A percentile compares a stretch with the other conserved stretches of the same genome.
phyloP scores from a whole-genome alignment of 257 asterid species.

The Solanum etuberosum region DNA sequence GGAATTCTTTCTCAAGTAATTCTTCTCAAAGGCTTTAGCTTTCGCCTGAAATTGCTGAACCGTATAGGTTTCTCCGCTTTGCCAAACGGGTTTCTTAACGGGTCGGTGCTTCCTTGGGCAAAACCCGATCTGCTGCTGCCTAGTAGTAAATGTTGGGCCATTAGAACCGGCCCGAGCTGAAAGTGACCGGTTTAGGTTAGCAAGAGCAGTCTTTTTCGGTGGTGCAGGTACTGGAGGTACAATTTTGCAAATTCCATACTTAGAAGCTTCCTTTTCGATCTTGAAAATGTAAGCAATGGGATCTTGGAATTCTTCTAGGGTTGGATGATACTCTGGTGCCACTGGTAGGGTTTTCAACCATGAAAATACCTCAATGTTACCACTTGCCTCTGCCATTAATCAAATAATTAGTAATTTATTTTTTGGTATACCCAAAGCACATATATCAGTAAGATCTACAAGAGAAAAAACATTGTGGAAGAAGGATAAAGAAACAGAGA shows the following conservation, averaged over 20 bases:
- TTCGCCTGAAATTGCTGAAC: conserved; percentile 64
- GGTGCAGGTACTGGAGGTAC: conserved; percentile 81
- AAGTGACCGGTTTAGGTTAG: conserved; percentile 73
- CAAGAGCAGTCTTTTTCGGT: conserved; percentile 43
- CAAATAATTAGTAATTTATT: neutral
- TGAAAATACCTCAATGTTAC: conserved; percentile 59
- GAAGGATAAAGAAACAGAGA: neutral
- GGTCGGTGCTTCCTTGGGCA: conserved; percentile 92
- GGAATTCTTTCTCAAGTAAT: conserved; percentile 43
- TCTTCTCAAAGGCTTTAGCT: conserved; percentile 75
- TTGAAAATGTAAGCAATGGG: conserved; percentile 96
- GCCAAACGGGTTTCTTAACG: conserved; percentile 96
- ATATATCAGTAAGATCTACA: conserved; percentile 11
- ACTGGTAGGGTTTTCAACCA: conserved; percentile 92
- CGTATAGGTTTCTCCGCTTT: conserved; percentile 80
- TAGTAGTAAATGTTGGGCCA: conserved; percentile 75
- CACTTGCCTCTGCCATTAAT: conserved; percentile 28
- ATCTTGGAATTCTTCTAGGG: conserved; percentile 88
- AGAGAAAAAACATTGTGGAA: conserved; percentile 19
- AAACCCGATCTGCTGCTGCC: conserved; percentile 99
- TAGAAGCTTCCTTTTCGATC: conserved; percentile 92
- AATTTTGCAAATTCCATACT: conserved; percentile 90
- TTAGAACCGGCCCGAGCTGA: conserved; percentile 51
- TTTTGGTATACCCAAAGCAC: conserved; percentile 14
- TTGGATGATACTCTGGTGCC: conserved; percentile 95